phyloP scores from a whole-genome alignment of 768 basidiomycete species.

The Termitomyces bulborhizus region DNA sequence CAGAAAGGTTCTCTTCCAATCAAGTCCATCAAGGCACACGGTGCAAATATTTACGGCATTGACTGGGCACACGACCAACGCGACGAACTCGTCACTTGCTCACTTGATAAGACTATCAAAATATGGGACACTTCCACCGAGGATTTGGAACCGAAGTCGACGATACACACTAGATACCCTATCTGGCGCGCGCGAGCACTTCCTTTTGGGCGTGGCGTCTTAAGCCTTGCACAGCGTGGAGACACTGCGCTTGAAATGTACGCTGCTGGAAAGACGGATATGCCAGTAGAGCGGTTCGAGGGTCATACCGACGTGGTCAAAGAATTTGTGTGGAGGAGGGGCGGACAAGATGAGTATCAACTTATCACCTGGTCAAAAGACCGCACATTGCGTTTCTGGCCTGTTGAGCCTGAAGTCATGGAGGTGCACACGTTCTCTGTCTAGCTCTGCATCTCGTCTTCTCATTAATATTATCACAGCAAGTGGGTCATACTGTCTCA shows the following conservation, averaged over 20 bases:
- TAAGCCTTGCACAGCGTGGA: conserved; percentile 86
- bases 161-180: conserved; percentile 75
- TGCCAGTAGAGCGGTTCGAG: conserved; percentile 69
- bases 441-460: not conserved
- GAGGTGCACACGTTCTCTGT: conserved; percentile 35
- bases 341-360: conserved; percentile 52
- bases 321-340: conserved; percentile 94
- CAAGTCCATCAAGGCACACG: conserved; percentile 70
- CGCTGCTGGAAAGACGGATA: conserved; percentile 30
- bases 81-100: conserved; percentile 90
- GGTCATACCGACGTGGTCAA: conserved; percentile 93
- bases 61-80: conserved; percentile 81
- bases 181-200: conserved; percentile 92
- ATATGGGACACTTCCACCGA: conserved; percentile 53
- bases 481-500: conserved; percentile 39
- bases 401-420: conserved; percentile 64
- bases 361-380: conserved; percentile 79
- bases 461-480: conserved; percentile 27
- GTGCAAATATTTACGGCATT: conserved; percentile 94
- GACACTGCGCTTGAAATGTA: conserved; percentile 85
- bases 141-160: conserved; percentile 33
- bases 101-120: conserved; percentile 91
- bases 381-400: conserved; percentile 88
- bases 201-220: conserved; percentile 85
- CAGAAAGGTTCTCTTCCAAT: conserved; percentile 88